Evolutionary conservation across 2,329 filamentous ascomycete genomes (phyloP), one percentile per base, ranked within the genome.

Genomic region (Aspergillus pseudotamarii): DNA sequence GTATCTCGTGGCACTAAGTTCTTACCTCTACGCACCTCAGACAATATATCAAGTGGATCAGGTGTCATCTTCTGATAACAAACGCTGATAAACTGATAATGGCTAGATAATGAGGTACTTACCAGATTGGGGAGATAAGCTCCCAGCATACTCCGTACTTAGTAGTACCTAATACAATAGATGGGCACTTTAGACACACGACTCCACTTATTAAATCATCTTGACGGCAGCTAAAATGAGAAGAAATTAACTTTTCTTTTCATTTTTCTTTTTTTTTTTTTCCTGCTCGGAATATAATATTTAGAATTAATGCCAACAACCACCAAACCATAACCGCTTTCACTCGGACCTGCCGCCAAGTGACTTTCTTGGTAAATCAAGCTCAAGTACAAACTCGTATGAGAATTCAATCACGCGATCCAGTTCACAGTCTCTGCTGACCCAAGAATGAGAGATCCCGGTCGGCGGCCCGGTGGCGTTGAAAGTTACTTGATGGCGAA

Each of bases 81-180:
- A 55, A 19, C 21, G 19, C 51, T 38, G 51, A 55, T 55, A 55
- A 55, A 55, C 51, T 38, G 51, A 55, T 55, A 55, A 11, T 34
- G 30, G 4, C n/a, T 16, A 23, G 32, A 36, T 54, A 54, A 21
- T 36, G 51, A 36, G 32, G 30, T 54, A 36, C 30, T 32, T 34
- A 30, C 46, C 23, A 50, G 46, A 30, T 50, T 50, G 8, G 46
- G 46, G 46, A 50, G 46, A 50, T 50, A 50, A 50, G 46, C 45
- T 26, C 45, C 12, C 23, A 41, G 38, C 19, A 36, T 6, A 36
- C 12, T 12, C 4, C 6, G 38, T n/a, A 45, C n/a, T 32, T 32
- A 26, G 26, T 32, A 21, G 21, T 26, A 46, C 10, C 10, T 26
- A n/a, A n/a, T n/a, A 46, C 9, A 28, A 1, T 16, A 51, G 14